Base-by-base conservation (phyloP, 2,329 filamentous ascomycete genomes). In the Sordariomycetes sp. region DNA sequence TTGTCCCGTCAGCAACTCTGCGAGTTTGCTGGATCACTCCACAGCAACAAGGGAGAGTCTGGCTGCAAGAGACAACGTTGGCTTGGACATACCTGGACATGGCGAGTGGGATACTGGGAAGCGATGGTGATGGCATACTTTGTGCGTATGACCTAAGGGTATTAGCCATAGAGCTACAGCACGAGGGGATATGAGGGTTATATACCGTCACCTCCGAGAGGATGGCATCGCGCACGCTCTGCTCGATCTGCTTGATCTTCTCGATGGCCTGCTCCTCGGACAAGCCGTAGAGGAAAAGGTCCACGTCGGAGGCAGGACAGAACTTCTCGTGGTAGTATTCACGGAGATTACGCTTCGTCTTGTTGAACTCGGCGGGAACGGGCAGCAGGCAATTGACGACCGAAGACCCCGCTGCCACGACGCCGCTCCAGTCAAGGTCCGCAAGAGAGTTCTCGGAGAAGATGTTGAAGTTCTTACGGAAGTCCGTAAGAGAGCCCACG, bases 81-180 rank as follows among this genome's bases (percentile, higher is more conserved):
- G 53, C 11, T 20, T 25, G 37, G 6, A 50, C 65, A 58, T 67
- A 79, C 77, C 71, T 83, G 89, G 3, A 95, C 80, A 67, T 95
- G 90, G 2, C 90, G 85, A 40, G 85, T 90, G 0, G 90, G 90
- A 66, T 94, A 92, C 68, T 93, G 86, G 52, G 86, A 90, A 37
- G 83, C 88, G 66, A 96, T 94, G 0, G 90, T 95, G 59, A 96
- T 85, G 11, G 90, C 88, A 66, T 95, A 88, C 74, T 93, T 95
- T 20, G 90, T 95, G 40, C 90, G 81, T 53, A 96, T 83, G 0
- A 89, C 28, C 28, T 32, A 32, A 32, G 28, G 28, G 28, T 32
- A 8, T 32, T 32, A 32, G 4, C 28, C 28, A 32, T 8, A 32
- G 8, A 4, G 28, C 4, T 8, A 32, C 28, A 8, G 28, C 8